Conservation (phyloP, 495 filamentous ascomycete species). For the Clavariopsis aquatica region DNA sequence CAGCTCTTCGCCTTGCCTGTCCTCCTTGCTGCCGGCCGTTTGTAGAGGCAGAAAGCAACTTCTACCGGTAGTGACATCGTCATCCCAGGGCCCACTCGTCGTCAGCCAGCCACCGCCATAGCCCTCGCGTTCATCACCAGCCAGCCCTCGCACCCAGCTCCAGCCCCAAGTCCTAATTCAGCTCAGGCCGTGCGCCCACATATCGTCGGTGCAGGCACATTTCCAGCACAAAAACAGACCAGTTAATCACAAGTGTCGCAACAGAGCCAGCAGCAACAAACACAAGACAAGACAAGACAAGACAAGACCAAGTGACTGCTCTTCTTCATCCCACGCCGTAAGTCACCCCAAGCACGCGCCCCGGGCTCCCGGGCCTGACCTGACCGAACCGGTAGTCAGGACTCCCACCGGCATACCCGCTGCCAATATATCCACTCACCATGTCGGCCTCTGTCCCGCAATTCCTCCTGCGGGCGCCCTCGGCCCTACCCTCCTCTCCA, state of each 20-base stretch:
- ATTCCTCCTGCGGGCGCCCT: conserved; percentile 23
- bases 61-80: background rate
- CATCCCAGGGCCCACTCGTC: background rate
- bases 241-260: background rate
- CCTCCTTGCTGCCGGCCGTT: background rate
- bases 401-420: background rate
- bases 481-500: conserved; percentile 31
- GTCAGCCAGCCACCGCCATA: background rate
- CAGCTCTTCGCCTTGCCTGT: background rate
- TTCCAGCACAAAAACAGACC: background rate
- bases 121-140: background rate
- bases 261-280: background rate
- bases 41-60: background rate
- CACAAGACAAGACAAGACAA: no score
- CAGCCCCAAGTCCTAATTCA: background rate
- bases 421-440: conserved; percentile 1
- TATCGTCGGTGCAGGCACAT: background rate
- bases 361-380: background rate
- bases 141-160: conserved; percentile 1
- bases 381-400: background rate
- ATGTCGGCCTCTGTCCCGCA: background rate
- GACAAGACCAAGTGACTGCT: no score
- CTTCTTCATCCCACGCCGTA: background rate
- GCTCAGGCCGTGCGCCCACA: background rate
- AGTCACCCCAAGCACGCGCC: background rate